Base-by-base conservation (phyloP, 495 filamentous ascomycete genomes). In the Penicillium canariense region DNA sequence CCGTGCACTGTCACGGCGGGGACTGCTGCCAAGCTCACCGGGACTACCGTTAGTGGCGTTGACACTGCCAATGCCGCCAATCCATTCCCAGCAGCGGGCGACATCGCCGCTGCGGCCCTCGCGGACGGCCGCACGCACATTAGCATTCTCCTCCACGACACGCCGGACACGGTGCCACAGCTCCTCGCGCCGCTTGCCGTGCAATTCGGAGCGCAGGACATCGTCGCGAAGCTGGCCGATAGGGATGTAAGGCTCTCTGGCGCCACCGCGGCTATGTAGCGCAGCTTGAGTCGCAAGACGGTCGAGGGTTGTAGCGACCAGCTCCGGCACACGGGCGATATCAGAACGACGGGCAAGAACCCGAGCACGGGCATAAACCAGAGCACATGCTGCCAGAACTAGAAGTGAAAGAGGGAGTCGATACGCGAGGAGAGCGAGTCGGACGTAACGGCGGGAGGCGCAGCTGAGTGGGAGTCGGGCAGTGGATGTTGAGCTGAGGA, bases 61-160 rank as follows among this genome's bases (percentile, higher is more conserved):
- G 17, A 78, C 80, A 20, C 75, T 68, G 22, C 72, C 67, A 40
- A 75, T 71, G n/a, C 79, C 74, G 26, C 94, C 94, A 66, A 96
- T 92, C 94, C 94, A 99, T 67, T 96, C 93, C 94, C 94, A 99
- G 15, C 88, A 86, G 43, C 90, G 81, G 12, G 88, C 85, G 47
- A 97, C 83, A 66, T 99, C 94, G 15, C 94, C 94, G 57, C 81
- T 88, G 44, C 84, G 78, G 36, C 86, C 81, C 72, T 97, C 92
- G 18, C 91, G 79, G 53, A 94, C 87, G 22, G 87, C 84, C 0
- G 89, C 87, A 30, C 94, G 81, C 7, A 98, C 88, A 62, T 98
- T 98, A 48, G 89, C 85, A 62, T 98, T 98, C 63, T 82, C 83
- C 74, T 97, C 95, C 2, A 98, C 91, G 36, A 97, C 85, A 22